Base-by-base conservation (phyloP, 306 rosid species). In the Corylus avellana region DNA sequence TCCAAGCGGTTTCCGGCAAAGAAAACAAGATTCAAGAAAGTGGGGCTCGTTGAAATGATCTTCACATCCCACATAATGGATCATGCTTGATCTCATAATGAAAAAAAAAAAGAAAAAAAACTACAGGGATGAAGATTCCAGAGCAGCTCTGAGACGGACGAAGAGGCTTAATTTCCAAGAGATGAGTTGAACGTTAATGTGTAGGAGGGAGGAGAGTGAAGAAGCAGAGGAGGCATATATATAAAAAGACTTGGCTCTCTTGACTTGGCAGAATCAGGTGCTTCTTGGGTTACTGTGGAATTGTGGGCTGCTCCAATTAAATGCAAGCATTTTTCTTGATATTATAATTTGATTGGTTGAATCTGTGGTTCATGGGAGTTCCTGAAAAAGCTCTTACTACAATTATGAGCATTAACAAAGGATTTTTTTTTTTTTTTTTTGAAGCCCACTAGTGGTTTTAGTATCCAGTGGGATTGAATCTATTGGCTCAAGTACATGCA, bases 1-100 rank as follows among this genome's bases (percentile, higher is more conserved):
- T 44, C 89, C 88, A 49, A 94, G 97, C 2, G 89, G 87, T 77
- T 87, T 94, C 56, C 85, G 79, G 78, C 98, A 94, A 47, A 92
- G 97, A 42, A 58, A 90, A 63, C 98, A 94, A 29, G 97, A 85
- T 83, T 94, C 92, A 13, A 94, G 98, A 81, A 91, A 94, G 89
- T 94, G 93, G 72, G 97, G 87, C 44, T 94, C 89, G 12, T 57
- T 85, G 77, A 71, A 64, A 75, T 76, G 74, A 58, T 88, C 89
- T 79, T 88, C 91, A 37, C 46, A 69, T 37, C 83, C 89, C 62
- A 80, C 84, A 82, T 66, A 84, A 48, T 87, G 87, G n/a, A 91
- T 86, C 83, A 90, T 84, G 77, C 78, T 84, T 0, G 88, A 86
- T 82, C 85, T 84, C 91, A 80, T 84, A 74, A 35, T 68, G 84